phyloP scores from a whole-genome alignment of 352 stramenopile species.

The Globisporangium radiosum region DNA sequence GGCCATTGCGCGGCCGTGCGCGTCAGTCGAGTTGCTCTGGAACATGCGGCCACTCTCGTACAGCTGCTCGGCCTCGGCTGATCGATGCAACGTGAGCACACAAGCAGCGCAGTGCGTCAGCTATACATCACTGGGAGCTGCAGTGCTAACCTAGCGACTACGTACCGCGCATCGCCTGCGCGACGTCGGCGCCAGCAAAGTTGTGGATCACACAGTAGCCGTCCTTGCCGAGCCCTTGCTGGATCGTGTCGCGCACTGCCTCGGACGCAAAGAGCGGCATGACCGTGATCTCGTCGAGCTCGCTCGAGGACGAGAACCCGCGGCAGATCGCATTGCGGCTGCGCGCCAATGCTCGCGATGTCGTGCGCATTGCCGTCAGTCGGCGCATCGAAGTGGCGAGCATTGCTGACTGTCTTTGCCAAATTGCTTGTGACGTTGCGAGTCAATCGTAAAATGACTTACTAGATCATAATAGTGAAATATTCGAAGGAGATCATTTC shows the following conservation, averaged over 20 bases:
- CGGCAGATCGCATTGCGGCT: neutral
- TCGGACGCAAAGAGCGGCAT: constrained; percentile 35
- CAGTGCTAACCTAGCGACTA: no score
- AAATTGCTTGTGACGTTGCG: neutral
- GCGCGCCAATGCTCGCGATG: neutral
- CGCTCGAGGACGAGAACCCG: constrained; percentile 8
- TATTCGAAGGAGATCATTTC: neutral
- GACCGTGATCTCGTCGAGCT: constrained; percentile 25
- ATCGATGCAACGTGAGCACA: neutral
- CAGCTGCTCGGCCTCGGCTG: constrained; percentile 33
- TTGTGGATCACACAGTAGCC: constrained; percentile 33
- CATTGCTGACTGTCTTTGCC: neutral
- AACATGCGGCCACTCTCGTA: constrained; percentile 47
- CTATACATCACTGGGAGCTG: no score
- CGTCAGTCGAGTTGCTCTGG: constrained; percentile 41
- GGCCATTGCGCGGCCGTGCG: constrained; percentile 27
- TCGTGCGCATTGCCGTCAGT: neutral
- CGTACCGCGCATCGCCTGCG: constrained; percentile 31
- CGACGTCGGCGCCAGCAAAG: constrained; percentile 33
- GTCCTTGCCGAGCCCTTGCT: constrained; percentile 27
- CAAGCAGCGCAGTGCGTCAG: neutral
- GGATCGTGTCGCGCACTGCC: constrained; percentile 28
- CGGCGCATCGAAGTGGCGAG: neutral
- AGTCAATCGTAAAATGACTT: neutral
- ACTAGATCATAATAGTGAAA: neutral